Base-by-base conservation (phyloP, 129 eudicot genomes). In the Calendula officinalis region DNA sequence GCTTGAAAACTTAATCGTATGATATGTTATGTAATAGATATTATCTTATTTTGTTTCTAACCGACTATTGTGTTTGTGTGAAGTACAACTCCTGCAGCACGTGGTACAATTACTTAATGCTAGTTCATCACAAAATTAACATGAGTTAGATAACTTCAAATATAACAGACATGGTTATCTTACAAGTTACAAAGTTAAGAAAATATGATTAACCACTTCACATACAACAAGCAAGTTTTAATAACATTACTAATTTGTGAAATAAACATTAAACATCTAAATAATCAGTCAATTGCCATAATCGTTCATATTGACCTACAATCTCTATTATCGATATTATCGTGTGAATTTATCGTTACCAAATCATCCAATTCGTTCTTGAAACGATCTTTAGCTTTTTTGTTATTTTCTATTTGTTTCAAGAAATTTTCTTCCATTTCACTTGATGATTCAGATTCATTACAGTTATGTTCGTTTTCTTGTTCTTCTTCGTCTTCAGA, bases 371-470 rank as follows among this genome's bases (percentile, higher is more conserved):
- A 62, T 62, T 85, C 83, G 52, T 80, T 76, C 71, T 74, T 58
- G 62, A 80, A 78, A n/a, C 75, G 76, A 44, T 82, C 82, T 66
- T 80, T 80, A 8, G 87, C 80, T 5, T 65, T 71, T 51, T 84
- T 75, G 40, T 74, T 87, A 58, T 76, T 77, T 16, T 76, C 68
- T 4, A 83, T 69, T n/a, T 75, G 86, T 50, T 80, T 70, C 67
- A 84, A 63, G 78, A 80, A 91, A 67, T 75, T 45, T 54, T 82
- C 86, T 70, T 91, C 98, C 48, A 83, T 77, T 41, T 91, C 96
- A 16, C 91, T 81, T 63, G 84, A 59, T 16, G 86, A 78, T 70
- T 66, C 81, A 3, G 64, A 69, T 76, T 82, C 95, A 51, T 70
- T 60, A 61, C 85, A 6, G 71, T 78, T 57, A 73, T 43, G 65